phyloP scores from a whole-genome alignment of 306 rosid genomes.

The Malus fusca region DNA sequence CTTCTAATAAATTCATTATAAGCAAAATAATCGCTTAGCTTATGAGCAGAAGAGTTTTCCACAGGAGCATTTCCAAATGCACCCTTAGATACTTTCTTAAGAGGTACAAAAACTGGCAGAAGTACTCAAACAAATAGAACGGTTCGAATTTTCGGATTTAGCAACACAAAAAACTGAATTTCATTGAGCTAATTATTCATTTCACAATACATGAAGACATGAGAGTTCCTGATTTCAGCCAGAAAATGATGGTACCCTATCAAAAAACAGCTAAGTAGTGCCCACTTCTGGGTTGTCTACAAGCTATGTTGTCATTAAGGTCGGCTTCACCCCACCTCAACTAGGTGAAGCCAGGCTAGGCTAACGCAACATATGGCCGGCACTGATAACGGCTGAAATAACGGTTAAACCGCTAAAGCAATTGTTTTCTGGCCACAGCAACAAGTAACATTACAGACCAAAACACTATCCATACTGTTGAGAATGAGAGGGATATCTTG shows the following conservation, averaged over 20 bases:
- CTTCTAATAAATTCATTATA: neutral
- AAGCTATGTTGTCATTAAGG: neutral
- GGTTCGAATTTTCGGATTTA: neutral
- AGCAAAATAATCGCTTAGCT: neutral
- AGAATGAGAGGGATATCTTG: no score
- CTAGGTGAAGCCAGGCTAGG: slow-evolving; percentile 8
- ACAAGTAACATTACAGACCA: slow-evolving; percentile 13
- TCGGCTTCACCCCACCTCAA: slow-evolving; percentile 11
- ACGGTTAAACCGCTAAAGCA: neutral
- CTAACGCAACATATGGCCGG: neutral
- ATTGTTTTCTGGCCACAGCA: slow-evolving; percentile 30
- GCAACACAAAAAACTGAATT: neutral
- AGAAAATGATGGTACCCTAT: neutral
- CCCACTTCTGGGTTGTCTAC: neutral
- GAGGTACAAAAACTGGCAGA: neutral
- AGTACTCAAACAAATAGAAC: neutral
- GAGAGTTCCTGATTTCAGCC: neutral
- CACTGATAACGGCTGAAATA: neutral
- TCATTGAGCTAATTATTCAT: neutral
- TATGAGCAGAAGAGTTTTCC: neutral
- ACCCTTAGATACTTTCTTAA: neutral
- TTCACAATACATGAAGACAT: neutral
- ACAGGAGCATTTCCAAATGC: neutral
- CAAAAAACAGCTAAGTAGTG: slow-evolving; percentile 1
- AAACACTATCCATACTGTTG: slow-evolving; percentile 27